These are phyloP conservation scores for Hydnomerulius pinastri DNA, from an alignment of 768 basidiomycete species.

Conservation along the genomic window DNA sequence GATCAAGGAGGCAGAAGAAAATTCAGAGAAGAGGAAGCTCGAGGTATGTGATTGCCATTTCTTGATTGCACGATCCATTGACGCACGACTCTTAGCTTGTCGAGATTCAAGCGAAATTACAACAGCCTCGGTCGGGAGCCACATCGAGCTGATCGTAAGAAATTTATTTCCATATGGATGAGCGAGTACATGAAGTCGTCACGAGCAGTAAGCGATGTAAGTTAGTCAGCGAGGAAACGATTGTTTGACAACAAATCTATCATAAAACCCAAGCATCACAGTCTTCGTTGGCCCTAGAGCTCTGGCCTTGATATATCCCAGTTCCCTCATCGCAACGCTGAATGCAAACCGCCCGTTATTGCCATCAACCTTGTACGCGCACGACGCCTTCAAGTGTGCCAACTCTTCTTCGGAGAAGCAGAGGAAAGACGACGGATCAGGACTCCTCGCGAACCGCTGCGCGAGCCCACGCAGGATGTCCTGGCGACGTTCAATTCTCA, in stretches of 20 bases:
- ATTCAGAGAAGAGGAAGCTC: constrained; percentile 77
- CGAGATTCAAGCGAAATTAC: constrained; percentile 62
- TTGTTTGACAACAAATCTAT: constrained; percentile 35
- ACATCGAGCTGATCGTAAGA: constrained; percentile 8
- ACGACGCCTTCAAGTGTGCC: constrained; percentile 48
- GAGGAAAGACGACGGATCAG: constrained; percentile 31
- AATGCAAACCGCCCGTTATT: constrained; percentile 46
- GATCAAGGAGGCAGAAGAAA: constrained; percentile 75
- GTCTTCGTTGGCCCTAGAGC: constrained; percentile 44
- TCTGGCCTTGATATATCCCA: constrained; percentile 53
- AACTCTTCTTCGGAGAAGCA: constrained; percentile 26
- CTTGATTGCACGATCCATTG: constrained; percentile 3
- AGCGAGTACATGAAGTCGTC: neutral
- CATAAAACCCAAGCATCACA: constrained; percentile 45
- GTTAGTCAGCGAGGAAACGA: constrained; percentile 5
- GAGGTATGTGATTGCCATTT: constrained; percentile 52
- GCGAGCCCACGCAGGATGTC: constrained; percentile 48
- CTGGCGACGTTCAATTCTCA: constrained; percentile 47
- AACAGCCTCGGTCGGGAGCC: constrained; percentile 36
- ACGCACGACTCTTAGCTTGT: constrained; percentile 50
- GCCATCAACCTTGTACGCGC: constrained; percentile 46
- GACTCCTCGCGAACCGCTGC: constrained; percentile 38
- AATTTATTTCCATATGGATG: no score
- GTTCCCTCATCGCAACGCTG: constrained; percentile 55
- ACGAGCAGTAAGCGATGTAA: neutral